Base-by-base conservation (phyloP, 306 rosid species). In the Castanea sativa region DNA sequence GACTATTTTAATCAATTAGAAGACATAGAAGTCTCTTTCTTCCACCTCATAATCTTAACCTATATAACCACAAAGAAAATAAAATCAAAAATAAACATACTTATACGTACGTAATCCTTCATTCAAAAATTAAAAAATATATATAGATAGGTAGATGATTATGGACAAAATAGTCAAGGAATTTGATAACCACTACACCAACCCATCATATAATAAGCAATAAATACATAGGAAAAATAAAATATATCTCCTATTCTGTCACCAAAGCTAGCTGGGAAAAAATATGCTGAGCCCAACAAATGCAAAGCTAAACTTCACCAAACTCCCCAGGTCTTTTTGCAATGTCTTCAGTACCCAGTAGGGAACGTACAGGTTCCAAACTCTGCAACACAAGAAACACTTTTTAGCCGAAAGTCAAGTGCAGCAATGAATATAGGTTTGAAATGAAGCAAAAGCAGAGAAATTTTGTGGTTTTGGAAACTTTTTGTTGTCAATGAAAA, bases 361-460 rank as follows among this genome's bases (percentile, higher is more conserved):
- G 97, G 94, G 61, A 84, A 92, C 15, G 79, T 77, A 75, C 94
- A 92, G 1, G 25, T 74, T 2, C 97, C 97, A 73, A 84, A 92
- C 25, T 52, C 97, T 92, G 89, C 85, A 83, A 3, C 12, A 71
- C 65, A 73, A 1, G 59, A 12, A 19, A 13, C 72, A 14, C 12
- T 12, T 67, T 32, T 67, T 30, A 67, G 51, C 72, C 41, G 5
- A 15, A 2, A 3, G 69, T 63, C 69, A 63, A 13, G 29, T 14
- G 33, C 8, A 60, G 67, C 18, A 27, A 23, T 29, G 0, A 63
- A 1, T 29, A 15, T 2, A 63, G 19, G 18, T 10, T 12, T 13
- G 69, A 63, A 61, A 61, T 2, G 16, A 61, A 1, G 9, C 0
- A 27, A 60, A 61, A 27, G 69, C 38, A 27, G 69, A 61, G 41